These are phyloP conservation scores for Rhodomyrtus tomentosa DNA, from an alignment of 345 rosid genomes.

Conservation along the genomic window DNA sequence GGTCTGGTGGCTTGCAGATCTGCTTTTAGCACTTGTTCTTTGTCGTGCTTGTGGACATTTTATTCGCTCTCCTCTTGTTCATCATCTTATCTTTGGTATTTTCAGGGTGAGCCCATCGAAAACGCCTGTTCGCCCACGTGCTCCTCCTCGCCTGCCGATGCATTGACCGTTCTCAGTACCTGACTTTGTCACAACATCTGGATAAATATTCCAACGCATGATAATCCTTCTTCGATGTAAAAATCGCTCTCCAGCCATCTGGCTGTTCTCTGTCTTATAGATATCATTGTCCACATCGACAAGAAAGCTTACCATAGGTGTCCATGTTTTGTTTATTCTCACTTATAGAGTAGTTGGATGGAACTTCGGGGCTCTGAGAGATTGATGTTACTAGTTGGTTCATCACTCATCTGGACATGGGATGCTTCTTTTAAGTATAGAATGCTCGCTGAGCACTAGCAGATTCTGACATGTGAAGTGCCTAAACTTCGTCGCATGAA, in stretches of 20 bases:
- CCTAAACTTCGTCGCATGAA: background rate
- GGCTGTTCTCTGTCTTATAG: background rate
- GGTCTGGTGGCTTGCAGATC: constrained; percentile 22
- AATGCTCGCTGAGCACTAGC: background rate
- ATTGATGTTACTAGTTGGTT: background rate
- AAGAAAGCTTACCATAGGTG: background rate
- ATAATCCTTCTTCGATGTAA: background rate
- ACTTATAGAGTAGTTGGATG: constrained; percentile 10
- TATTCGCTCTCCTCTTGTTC: background rate
- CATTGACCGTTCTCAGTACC: constrained; percentile 22
- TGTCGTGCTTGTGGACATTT: background rate
- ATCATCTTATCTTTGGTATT: background rate
- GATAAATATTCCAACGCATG: constrained; percentile 5
- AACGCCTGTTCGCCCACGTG: constrained; percentile 92
- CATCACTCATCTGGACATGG: background rate
- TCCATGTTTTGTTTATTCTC: constrained; percentile 16
- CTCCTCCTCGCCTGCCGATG: constrained; percentile 66
- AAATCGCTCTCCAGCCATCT: background rate
- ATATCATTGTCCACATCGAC: background rate
- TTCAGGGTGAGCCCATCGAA: constrained; percentile 96
- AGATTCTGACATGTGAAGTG: constrained; percentile 2
- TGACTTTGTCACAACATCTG: background rate
- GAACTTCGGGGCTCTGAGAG: constrained; percentile 23
- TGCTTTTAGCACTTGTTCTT: background rate
- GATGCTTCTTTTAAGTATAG: background rate